Evolutionary conservation across 1,139 yeast genomes (phyloP).

Genomic region (Yamadazyma atlantica): DNA sequence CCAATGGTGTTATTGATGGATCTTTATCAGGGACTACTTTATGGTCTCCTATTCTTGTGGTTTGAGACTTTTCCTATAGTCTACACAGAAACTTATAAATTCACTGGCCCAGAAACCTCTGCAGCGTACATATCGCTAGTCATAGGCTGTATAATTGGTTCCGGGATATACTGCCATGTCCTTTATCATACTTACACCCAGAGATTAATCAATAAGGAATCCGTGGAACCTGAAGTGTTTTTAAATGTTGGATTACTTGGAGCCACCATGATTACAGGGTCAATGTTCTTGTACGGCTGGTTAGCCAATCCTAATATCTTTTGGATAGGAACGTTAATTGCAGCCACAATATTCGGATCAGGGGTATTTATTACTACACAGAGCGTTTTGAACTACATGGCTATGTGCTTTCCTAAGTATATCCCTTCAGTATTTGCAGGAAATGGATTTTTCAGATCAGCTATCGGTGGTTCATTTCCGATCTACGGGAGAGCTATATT

Average conservation of each 20-base stretch:
- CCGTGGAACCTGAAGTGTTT: not conserved
- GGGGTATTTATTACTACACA: not conserved
- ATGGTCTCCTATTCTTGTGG: slow-evolving; percentile 55
- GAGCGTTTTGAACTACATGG: not conserved
- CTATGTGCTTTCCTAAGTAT: not conserved
- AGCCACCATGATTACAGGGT: not conserved
- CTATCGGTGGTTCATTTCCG: not conserved
- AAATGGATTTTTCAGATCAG: not conserved
- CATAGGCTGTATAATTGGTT: slow-evolving; percentile 12
- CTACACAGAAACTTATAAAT: slow-evolving; percentile 21
- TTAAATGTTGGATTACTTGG: not conserved
- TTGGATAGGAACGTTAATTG: not conserved
- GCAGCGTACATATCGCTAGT: slow-evolving; percentile 46
- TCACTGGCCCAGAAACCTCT: slow-evolving; percentile 28
- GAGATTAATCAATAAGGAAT: slow-evolving; percentile 4
- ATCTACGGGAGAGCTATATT: not conserved
- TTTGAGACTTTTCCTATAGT: slow-evolving; percentile 63
- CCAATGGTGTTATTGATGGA: slow-evolving; percentile 48
- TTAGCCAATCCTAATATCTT: not conserved
- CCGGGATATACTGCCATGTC: not conserved
- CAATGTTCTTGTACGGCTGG: slow-evolving; percentile 34
- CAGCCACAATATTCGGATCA: not conserved
- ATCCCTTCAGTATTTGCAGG: not conserved
- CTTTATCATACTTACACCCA: not conserved
- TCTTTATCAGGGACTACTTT: slow-evolving; percentile 51